Evolutionary conservation across 176 grass and related monocot genomes (phyloP).

Genomic region (Olyra latifolia): DNA sequence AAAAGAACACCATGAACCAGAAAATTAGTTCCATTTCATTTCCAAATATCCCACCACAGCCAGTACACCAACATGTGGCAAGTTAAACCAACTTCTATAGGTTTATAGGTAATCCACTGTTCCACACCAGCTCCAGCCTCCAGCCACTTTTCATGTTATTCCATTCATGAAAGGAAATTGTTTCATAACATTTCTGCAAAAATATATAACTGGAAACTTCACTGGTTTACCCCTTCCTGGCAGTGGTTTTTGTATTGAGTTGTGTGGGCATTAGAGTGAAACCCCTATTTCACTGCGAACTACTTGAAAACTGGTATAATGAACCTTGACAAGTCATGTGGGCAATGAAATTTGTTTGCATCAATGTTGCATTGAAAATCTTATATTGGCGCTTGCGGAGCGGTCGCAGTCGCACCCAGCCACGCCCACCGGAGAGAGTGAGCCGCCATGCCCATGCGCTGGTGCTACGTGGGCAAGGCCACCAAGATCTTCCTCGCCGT

Average conservation of each 20-base stretch:
- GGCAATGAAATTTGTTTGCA: background rate
- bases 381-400: too few relatives aligned
- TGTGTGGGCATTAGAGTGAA: background rate
- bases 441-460: constrained; percentile 41
- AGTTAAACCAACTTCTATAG: background rate
- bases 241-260: background rate
- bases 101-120: background rate
- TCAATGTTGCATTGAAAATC: background rate
- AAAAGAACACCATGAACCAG: background rate
- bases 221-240: background rate
- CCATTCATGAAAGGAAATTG: background rate
- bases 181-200: background rate
- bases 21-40: background rate
- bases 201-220: background rate
- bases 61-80: background rate
- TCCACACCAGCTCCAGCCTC: background rate
- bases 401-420: too few relatives aligned
- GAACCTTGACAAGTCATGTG: background rate
- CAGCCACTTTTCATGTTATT: background rate
- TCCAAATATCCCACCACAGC: background rate
- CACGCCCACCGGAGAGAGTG: background rate
- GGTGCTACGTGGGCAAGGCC: constrained; percentile 90
- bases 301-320: background rate
- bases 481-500: constrained; percentile 88
- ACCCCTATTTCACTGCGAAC: background rate